A percentile compares a stretch with the other conserved stretches of the same genome.
phyloP scores from a whole-genome alignment of 345 rosid species.

The Salix koriyanagi region DNA sequence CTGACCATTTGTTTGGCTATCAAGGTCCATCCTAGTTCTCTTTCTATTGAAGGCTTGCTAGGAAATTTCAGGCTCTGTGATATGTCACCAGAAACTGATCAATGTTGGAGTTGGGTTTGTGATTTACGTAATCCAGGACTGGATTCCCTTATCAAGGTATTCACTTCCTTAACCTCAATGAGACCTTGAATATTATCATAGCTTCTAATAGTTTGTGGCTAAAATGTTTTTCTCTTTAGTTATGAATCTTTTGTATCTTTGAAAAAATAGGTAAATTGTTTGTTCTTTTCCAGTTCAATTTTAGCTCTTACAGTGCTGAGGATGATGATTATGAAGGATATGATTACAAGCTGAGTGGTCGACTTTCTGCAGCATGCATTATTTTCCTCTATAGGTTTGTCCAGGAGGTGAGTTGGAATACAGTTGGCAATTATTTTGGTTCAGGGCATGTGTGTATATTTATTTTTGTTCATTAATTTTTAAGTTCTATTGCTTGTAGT shows the following conservation, averaged over 20 bases:
- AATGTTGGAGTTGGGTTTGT: constrained; percentile 93
- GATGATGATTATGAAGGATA: constrained; percentile 98
- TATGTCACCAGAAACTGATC: constrained; percentile 71
- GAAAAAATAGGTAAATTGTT: neutral
- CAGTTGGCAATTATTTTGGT: too few relatives aligned
- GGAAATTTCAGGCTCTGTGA: constrained; percentile 96
- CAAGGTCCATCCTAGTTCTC: constrained; percentile 87
- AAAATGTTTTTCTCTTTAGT: neutral
- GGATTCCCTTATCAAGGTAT: constrained; percentile 91
- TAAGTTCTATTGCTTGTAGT: too few relatives aligned
- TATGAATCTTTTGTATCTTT: constrained; percentile 2
- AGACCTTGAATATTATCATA: too few relatives aligned
- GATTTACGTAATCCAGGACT: constrained; percentile 94
- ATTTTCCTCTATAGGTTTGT: constrained; percentile 91
- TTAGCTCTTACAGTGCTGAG: constrained; percentile 76
- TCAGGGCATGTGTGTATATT: too few relatives aligned
- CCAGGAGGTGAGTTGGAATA: constrained; percentile 69
- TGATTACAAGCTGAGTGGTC: constrained; percentile 82
- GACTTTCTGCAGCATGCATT: constrained; percentile 91
- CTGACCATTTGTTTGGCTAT: constrained; percentile 17
- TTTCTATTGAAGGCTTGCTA: constrained; percentile 82
- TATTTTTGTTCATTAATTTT: too few relatives aligned
- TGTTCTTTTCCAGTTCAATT: constrained; percentile 70
- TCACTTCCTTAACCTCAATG: neutral
- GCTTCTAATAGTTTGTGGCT: neutral